These are phyloP conservation scores for Pseudofabraea citricarpa DNA, from an alignment of 2,329 filamentous ascomycete genomes.

Conservation along the genomic window DNA sequence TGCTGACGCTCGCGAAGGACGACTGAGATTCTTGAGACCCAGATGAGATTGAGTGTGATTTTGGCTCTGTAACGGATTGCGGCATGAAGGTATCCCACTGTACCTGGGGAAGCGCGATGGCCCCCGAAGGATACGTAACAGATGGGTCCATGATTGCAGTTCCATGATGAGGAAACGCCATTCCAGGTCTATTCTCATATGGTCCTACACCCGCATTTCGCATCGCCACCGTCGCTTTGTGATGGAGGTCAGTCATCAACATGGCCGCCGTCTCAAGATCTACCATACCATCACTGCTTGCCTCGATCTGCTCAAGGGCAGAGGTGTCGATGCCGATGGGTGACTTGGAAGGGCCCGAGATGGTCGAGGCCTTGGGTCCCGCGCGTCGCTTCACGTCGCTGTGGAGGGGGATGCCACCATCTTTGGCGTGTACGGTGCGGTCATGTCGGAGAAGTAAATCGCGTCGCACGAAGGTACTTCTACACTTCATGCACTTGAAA, in stretches of 20 bases:
- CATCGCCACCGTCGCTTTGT: constrained; percentile 81
- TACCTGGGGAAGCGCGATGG: constrained; percentile 79
- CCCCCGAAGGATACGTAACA: constrained; percentile 70
- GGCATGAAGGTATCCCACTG: constrained; percentile 89
- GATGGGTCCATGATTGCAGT: constrained; percentile 72
- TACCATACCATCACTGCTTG: constrained; percentile 83
- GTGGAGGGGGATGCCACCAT: constrained; percentile 88
- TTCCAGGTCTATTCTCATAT: constrained; percentile 53
- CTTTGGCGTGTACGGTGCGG: constrained; percentile 96
- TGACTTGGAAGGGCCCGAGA: constrained; percentile 66
- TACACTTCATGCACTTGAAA: constrained; percentile 98
- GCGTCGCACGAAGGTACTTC: constrained; percentile 96
- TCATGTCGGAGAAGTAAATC: constrained; percentile 96
- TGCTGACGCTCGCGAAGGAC: constrained; percentile 55
- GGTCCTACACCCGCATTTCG: constrained; percentile 46
- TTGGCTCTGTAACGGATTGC: constrained; percentile 63
- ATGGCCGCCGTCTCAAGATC: constrained; percentile 97
- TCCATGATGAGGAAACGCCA: constrained; percentile 69
- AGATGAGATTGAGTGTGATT: constrained; percentile 69
- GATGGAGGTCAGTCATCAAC: constrained; percentile 96
- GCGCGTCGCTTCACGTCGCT: constrained; percentile 88
- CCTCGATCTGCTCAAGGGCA: constrained; percentile 88
- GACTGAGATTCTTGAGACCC: constrained; percentile 65
- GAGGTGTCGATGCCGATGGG: constrained; percentile 78
- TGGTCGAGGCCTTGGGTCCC: constrained; percentile 60